These are phyloP conservation scores for Tulasnella calospora DNA, from an alignment of 768 basidiomycete genomes.

Conservation along the genomic window DNA sequence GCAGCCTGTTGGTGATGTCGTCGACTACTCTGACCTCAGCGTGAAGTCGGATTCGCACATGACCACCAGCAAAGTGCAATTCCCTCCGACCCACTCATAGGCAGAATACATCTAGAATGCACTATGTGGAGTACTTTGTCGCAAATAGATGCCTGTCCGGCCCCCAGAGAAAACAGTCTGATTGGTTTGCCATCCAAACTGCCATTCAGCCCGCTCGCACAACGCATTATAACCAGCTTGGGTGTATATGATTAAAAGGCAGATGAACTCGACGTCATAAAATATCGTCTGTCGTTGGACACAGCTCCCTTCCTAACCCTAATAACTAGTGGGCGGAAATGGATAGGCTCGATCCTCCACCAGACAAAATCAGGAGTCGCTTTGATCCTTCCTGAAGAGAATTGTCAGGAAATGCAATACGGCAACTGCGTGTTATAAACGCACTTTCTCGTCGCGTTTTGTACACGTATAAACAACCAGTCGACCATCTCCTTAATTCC, in stretches of 20 bases:
- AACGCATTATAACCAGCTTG: neutral
- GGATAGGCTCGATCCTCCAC: neutral
- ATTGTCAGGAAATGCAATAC: neutral
- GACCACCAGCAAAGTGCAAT: neutral
- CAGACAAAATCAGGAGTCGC: neutral
- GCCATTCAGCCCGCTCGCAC: neutral
- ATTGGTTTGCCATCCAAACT: neutral
- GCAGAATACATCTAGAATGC: neutral
- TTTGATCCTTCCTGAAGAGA: constrained; percentile 1
- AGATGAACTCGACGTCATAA: neutral
- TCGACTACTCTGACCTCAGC: constrained; percentile 11
- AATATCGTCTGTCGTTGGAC: neutral
- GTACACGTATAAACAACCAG: constrained; percentile 91
- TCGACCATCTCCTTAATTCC: constrained; percentile 87
- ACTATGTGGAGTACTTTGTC: neutral
- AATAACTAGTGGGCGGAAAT: neutral
- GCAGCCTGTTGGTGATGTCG: constrained; percentile 48
- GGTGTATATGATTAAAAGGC: neutral
- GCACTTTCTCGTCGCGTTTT: constrained; percentile 68
- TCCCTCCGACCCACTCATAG: neutral
- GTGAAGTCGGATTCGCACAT: constrained; percentile 23
- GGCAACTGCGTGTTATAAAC: neutral
- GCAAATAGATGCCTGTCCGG: constrained; percentile 1
- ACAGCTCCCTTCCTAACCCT: neutral
- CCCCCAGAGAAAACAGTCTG: neutral